phyloP scores from a whole-genome alignment of 306 rosid species.

The Dryas drummondii region DNA sequence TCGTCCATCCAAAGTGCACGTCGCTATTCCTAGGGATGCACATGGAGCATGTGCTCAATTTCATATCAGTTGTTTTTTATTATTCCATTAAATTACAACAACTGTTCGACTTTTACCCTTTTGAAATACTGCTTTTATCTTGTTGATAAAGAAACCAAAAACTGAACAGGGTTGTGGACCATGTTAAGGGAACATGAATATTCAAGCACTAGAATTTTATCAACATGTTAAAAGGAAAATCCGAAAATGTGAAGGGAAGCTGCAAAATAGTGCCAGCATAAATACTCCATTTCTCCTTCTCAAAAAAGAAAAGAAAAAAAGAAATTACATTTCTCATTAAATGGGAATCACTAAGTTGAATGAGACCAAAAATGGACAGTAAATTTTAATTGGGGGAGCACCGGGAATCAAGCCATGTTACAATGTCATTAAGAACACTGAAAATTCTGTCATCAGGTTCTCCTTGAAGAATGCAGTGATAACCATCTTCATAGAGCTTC shows the following conservation, averaged over 20 bases:
- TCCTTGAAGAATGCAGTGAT: conserved; percentile 73
- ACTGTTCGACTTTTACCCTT: neutral
- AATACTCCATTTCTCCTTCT: too few species aligned
- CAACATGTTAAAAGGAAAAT: neutral
- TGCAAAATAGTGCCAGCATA: neutral
- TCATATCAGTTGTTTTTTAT: neutral
- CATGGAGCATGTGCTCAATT: conserved; percentile 4
- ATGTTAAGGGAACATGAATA: neutral
- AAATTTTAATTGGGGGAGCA: conserved; percentile 19
- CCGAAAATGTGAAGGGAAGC: too few species aligned
- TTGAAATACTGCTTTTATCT: neutral
- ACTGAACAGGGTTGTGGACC: neutral
- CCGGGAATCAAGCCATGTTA: conserved; percentile 59
- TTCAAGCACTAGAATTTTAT: neutral
- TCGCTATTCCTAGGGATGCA: neutral
- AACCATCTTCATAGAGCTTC: conserved; percentile 56
- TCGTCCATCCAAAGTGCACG: conserved; percentile 11
- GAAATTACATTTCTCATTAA: too few species aligned
- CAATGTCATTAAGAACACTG: conserved; percentile 53
- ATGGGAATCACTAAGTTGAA: neutral
- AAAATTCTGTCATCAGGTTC: conserved; percentile 64
- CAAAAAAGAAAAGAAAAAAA: too few species aligned
- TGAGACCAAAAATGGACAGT: neutral
- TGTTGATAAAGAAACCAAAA: neutral
- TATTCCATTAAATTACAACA: neutral